A percentile compares a stretch with the other conserved stretches of the same genome.
phyloP scores from a whole-genome alignment of 257 asterid species.

The Lavandula angustifolia region DNA sequence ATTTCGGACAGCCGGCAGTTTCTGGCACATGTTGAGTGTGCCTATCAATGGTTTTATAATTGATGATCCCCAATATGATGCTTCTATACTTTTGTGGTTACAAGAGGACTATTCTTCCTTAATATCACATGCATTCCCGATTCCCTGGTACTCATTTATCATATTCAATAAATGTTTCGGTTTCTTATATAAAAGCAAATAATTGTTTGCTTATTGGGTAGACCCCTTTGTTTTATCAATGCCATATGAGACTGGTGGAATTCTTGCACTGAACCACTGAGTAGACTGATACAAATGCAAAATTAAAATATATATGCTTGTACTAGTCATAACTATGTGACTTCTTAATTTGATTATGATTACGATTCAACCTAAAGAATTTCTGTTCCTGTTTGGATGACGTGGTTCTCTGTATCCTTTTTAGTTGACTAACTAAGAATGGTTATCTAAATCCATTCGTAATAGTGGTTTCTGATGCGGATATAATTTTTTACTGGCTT shows the following conservation, averaged over 20 bases:
- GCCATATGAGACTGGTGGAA: not conserved
- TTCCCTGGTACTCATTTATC: not conserved
- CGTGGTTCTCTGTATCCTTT: not conserved
- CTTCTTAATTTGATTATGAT: not conserved
- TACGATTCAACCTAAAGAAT: not conserved
- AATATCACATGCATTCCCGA: not conserved
- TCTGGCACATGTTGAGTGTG: too few species aligned
- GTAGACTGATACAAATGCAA: not conserved
- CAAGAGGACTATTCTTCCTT: not conserved
- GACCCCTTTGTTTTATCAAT: not conserved
- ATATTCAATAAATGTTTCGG: not conserved
- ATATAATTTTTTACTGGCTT: not conserved
- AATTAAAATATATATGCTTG: constrained; percentile 7
- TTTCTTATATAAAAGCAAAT: too few species aligned
- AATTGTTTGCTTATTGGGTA: not conserved
- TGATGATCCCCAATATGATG: too few species aligned
- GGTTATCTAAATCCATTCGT: not conserved
- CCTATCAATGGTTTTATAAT: too few species aligned
- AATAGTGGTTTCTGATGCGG: not conserved
- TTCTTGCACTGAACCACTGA: not conserved
- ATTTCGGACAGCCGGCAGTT: too few species aligned
- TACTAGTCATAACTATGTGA: not conserved
- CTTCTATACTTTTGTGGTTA: too few species aligned
- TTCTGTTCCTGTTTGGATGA: not conserved
- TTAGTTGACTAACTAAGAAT: not conserved